Percentiles rank a stretch among this genome's conserved stretches.
Evolutionary conservation across 305 asterid species (phyloP).

Genomic region (Fraxinus paxiana): DNA sequence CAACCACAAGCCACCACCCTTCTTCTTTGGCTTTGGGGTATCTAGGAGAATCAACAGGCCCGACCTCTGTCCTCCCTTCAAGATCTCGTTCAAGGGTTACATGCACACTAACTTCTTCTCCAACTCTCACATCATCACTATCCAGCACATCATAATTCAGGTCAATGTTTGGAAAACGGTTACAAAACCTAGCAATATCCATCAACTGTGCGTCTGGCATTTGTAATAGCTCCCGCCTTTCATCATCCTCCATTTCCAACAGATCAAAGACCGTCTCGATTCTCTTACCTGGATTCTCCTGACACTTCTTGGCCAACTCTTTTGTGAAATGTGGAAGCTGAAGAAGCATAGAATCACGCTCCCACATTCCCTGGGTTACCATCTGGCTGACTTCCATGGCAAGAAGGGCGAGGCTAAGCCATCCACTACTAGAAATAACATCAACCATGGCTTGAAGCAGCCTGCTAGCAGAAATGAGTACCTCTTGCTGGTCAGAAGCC

Average conservation of each 20-base stretch:
- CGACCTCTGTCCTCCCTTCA: slow-evolving; percentile 72
- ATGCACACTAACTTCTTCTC: slow-evolving; percentile 51
- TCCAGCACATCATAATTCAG: slow-evolving; percentile 56
- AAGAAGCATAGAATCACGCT: slow-evolving; percentile 74
- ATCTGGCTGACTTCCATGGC: slow-evolving; percentile 92
- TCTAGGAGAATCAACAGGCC: slow-evolving; percentile 79
- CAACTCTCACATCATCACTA: slow-evolving; percentile 43
- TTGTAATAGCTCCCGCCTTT: slow-evolving; percentile 78
- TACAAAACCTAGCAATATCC: slow-evolving; percentile 77
- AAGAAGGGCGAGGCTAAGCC: slow-evolving; percentile 79
- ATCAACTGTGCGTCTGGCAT: slow-evolving; percentile 69
- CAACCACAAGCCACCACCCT: slow-evolving; percentile 97
- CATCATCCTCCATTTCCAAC: slow-evolving; percentile 83
- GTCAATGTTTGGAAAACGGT: slow-evolving; percentile 75
- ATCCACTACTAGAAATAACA: slow-evolving; percentile 86
- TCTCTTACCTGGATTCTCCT: slow-evolving; percentile 65
- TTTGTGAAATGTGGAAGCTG: slow-evolving; percentile 88
- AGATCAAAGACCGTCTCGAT: slow-evolving; percentile 73
- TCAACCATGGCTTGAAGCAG: slow-evolving; percentile 93
- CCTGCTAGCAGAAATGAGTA: slow-evolving; percentile 63
- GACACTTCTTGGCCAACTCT: slow-evolving; percentile 78
- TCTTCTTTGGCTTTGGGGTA: slow-evolving; percentile 79
- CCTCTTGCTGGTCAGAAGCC: slow-evolving; percentile 79
- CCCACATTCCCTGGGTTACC: slow-evolving; percentile 97
- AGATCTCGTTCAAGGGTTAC: slow-evolving; percentile 75